Evolutionary conservation across 2,329 filamentous ascomycete species (phyloP).

Genomic region (Clathrospora elynae): DNA sequence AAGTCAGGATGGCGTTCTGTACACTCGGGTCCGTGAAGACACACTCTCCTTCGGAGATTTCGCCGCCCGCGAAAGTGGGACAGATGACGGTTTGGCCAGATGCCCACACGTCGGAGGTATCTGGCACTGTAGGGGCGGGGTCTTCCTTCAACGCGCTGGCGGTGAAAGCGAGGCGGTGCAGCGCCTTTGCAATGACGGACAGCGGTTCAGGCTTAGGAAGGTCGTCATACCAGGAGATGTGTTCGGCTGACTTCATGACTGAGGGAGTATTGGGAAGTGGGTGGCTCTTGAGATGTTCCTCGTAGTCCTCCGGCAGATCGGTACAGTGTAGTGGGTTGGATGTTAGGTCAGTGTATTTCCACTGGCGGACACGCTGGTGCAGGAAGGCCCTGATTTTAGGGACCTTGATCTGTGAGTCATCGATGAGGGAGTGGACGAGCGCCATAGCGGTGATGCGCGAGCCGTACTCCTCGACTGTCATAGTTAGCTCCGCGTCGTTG

Average conservation of each 20-base stretch:
- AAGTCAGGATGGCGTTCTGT: constrained; percentile 61
- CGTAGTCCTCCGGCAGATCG: constrained; percentile 30
- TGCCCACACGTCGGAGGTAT: constrained; percentile 14
- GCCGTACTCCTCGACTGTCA: constrained; percentile 33
- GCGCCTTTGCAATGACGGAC: constrained; percentile 10
- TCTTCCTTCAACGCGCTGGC: background rate
- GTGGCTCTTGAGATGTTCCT: background rate
- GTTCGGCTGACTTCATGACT: constrained; percentile 1
- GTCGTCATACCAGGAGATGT: constrained; percentile 23
- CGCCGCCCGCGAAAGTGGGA: constrained; percentile 67
- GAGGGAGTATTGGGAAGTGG: background rate
- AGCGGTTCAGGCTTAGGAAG: background rate
- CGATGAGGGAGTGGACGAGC: constrained; percentile 29
- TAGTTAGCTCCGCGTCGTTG: constrained; percentile 10
- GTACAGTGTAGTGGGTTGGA: constrained; percentile 27
- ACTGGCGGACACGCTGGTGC: constrained; percentile 40
- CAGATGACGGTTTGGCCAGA: constrained; percentile 41
- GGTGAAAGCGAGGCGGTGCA: constrained; percentile 14
- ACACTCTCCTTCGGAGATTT: constrained; percentile 62
- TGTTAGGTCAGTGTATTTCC: constrained; percentile 30
- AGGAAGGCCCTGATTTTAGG: constrained; percentile 37
- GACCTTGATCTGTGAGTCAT: constrained; percentile 31
- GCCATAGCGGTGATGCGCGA: constrained; percentile 41
- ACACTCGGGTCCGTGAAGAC: constrained; percentile 61
- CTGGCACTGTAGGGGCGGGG: background rate